These are phyloP conservation scores for Phytophthora agathidicida DNA, from an alignment of 352 stramenopile species.

Conservation along the genomic window DNA sequence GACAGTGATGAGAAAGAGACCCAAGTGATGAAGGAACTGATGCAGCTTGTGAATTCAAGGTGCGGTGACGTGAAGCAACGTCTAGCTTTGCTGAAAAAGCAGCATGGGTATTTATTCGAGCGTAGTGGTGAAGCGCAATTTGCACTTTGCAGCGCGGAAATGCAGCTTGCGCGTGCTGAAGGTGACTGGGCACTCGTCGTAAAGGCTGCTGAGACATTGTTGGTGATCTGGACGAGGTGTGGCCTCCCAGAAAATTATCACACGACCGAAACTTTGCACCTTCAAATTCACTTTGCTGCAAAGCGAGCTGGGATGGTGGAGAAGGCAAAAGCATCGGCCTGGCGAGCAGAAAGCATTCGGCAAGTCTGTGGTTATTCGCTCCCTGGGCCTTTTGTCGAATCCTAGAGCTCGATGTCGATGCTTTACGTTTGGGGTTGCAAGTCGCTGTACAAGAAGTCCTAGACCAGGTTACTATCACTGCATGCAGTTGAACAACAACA, in stretches of 20 bases:
- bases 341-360: constrained; percentile 26
- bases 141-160: constrained; percentile 46
- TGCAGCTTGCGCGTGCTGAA: constrained; percentile 38
- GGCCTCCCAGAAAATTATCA: constrained; percentile 41
- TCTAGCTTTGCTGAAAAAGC: constrained; percentile 14
- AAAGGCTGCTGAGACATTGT: constrained; percentile 31
- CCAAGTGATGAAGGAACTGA: constrained; percentile 34
- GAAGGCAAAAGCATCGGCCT: constrained; percentile 12
- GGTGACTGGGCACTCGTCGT: constrained; percentile 39
- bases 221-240: constrained; percentile 41
- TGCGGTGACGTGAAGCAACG: constrained; percentile 10
- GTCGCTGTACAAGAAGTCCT: no score
- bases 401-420: no score
- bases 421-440: no score
- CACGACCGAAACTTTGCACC: constrained; percentile 54
- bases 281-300: constrained; percentile 54
- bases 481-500: no score
- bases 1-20: constrained; percentile 17
- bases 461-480: no score
- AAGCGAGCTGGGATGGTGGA: constrained; percentile 24
- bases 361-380: constrained; percentile 41
- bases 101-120: constrained; percentile 24
- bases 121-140: constrained; percentile 41
- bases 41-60: constrained; percentile 28
- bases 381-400: constrained; percentile 14